A percentile compares a stretch with the other conserved stretches of the same genome.
Evolutionary conservation across 805 yeast species (phyloP).

Genomic region (Saturnispora saitoi): DNA sequence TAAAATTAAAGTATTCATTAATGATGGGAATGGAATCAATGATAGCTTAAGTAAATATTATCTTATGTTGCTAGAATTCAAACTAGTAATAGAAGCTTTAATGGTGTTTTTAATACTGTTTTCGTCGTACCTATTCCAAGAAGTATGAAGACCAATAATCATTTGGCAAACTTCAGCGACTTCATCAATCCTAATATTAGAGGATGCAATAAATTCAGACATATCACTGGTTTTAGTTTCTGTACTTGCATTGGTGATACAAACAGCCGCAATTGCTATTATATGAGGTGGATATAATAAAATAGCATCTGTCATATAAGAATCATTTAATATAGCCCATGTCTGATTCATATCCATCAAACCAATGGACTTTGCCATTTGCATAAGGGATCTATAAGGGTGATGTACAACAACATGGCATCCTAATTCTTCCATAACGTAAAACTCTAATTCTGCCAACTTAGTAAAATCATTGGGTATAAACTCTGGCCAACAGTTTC

Average conservation of each 20-base stretch:
- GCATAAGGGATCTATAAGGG: conserved; percentile 58
- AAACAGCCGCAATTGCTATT: conserved; percentile 74
- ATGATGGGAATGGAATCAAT: too few species aligned
- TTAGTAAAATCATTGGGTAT: conserved; percentile 87
- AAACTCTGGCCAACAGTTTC: conserved; percentile 90
- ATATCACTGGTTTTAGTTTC: conserved; percentile 5
- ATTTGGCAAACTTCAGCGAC: conserved; percentile 6
- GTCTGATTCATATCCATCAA: conserved; percentile 63
- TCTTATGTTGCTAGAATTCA: neutral
- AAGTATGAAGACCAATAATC: neutral
- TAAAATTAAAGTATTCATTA: too few species aligned
- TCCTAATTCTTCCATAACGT: conserved; percentile 79
- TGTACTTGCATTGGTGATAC: conserved; percentile 41
- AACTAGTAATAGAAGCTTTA: neutral
- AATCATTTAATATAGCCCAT: conserved; percentile 87
- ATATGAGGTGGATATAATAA: conserved; percentile 83
- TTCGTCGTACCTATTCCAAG: conserved; percentile 5
- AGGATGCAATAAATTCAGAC: conserved; percentile 30
- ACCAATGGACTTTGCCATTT: conserved; percentile 31
- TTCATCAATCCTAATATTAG: conserved; percentile 27
- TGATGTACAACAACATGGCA: conserved; percentile 65
- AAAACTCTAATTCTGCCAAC: conserved; percentile 92
- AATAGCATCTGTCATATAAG: conserved; percentile 81
- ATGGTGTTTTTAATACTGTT: neutral
- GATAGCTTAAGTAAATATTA: neutral